Evolutionary conservation across 2,329 filamentous ascomycete species (phyloP).

Genomic region (Xylariales sp.): DNA sequence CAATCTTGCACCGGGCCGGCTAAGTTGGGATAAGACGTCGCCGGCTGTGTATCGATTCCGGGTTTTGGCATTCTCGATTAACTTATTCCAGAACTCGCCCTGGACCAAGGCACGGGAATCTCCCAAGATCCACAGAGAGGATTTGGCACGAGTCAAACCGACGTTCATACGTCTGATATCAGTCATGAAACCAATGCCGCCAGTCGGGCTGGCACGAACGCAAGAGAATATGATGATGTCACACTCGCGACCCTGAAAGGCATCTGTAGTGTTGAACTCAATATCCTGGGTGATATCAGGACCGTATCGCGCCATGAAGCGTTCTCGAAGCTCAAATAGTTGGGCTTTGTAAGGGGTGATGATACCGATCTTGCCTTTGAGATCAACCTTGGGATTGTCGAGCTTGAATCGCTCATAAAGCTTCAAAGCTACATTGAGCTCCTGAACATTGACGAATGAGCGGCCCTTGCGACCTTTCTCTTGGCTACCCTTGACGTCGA

Average conservation of each 20-base stretch:
- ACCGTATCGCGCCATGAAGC: constrained; percentile 70
- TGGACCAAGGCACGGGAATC: constrained; percentile 82
- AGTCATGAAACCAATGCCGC: constrained; percentile 97
- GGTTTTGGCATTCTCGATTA: constrained; percentile 75
- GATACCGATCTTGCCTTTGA: constrained; percentile 84
- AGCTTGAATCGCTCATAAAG: constrained; percentile 74
- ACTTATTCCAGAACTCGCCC: constrained; percentile 83
- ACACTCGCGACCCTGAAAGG: constrained; percentile 93
- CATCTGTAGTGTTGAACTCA: constrained; percentile 98
- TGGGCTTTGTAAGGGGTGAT: constrained; percentile 98
- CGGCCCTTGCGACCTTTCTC: constrained; percentile 76
- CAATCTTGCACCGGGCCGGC: constrained; percentile 35
- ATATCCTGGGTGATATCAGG: constrained; percentile 70
- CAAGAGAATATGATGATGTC: constrained; percentile 99
- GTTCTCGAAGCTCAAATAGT: constrained; percentile 69
- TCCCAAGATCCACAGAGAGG: constrained; percentile 91
- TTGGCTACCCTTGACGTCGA: constrained; percentile 88
- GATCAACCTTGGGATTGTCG: constrained; percentile 66
- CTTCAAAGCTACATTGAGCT: constrained; percentile 80
- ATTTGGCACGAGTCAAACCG: constrained; percentile 92
- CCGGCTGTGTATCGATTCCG: constrained; percentile 74
- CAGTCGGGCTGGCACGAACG: constrained; percentile 84
- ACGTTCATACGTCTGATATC: constrained; percentile 99
- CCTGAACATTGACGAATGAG: constrained; percentile 83
- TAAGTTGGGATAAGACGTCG: constrained; percentile 46